Base-by-base conservation (phyloP, 2,329 filamentous ascomycete species). In the Ceratocystis colombiana region DNA sequence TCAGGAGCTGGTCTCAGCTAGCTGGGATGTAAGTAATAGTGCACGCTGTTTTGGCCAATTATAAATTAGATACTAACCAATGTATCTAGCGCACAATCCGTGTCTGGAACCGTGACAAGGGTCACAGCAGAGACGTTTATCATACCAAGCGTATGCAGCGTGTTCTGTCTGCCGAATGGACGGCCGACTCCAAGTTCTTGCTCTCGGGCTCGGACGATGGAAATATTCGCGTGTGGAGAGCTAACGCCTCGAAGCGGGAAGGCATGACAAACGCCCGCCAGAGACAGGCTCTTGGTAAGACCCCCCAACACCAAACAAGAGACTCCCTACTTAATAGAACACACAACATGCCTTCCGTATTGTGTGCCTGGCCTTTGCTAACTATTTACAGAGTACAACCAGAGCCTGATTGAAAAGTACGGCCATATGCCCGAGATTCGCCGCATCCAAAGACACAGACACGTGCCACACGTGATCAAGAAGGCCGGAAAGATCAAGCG, bases 81-180 rank as follows among this genome's bases (percentile, higher is more conserved):
- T 15, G 4, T n/a, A n/a, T 20, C 17, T 30, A 64, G 48, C 86
- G 91, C 69, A 96, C 90, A 3, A 81, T 99, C 64, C 85, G 94
- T 63, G 79, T 97, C 62, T 97, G 91, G 89, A 85, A 85, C 73
- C 83, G 89, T 66, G 84, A 87, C 70, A 80, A 87, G 69, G 93
- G 93, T 28, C 90, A 94, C 76, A 92, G 89, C 15, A 83, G 92
- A 71, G 94, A 99, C 73, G 86, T 96, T 62, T 99, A 97, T 77
- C 92, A 97, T 79, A 97, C 94, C 20, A 96, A 96, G 77, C 86
- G 94, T 69, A 96, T 96, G 93, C 93, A 97, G 79, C 84, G 93
- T 71, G 91, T 96, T 66, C 95, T 95, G 78, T 87, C 88, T 8
- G 86, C 86, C 61, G 84, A 84, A 69, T 97, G 89, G 82, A 94